These are phyloP conservation scores for Trichosporon sp. DNA, from an alignment of 1,284 basidiomycete species.

Conservation along the genomic window DNA sequence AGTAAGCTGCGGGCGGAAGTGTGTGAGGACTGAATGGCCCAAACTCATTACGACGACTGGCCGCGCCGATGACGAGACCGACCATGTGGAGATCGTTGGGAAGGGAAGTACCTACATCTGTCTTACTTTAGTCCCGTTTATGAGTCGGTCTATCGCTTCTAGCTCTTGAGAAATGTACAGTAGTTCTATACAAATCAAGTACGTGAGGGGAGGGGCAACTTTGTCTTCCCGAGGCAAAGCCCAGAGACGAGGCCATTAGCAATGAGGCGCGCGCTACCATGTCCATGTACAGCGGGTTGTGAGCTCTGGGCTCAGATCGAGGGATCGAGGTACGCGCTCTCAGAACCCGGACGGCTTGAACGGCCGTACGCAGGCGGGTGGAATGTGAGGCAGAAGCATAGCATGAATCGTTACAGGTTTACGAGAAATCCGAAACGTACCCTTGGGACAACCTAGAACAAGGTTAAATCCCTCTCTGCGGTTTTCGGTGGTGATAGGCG, in stretches of 20 bases:
- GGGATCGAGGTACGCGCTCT: not conserved
- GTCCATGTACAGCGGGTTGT: no score
- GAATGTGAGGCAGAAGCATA: not conserved
- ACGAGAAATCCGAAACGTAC: slow-evolving; percentile 2
- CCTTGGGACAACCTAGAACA: slow-evolving; percentile 1
- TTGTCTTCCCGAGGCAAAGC: no score
- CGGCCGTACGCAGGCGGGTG: not conserved
- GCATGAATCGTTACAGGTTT: slow-evolving; percentile 1
- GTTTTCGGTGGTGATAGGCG: not conserved
- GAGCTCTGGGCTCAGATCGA: no score
- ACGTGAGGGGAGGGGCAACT: no score
- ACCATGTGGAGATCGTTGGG: not conserved
- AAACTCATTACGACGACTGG: not conserved
- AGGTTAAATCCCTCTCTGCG: not conserved
- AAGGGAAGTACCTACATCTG: not conserved
- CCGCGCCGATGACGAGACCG: not conserved
- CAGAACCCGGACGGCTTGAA: not conserved
- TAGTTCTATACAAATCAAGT: no score
- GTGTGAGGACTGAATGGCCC: not conserved
- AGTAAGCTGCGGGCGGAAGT: not conserved
- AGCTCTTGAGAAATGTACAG: no score
- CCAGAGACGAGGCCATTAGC: no score
- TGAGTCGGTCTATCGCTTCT: not conserved
- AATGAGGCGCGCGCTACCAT: no score
- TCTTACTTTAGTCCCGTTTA: not conserved